Percentiles rank a stretch among this genome's conserved stretches.
These are phyloP conservation scores for Scutellaria galericulata DNA, from an alignment of 257 asterid species.

Conservation along the genomic window DNA sequence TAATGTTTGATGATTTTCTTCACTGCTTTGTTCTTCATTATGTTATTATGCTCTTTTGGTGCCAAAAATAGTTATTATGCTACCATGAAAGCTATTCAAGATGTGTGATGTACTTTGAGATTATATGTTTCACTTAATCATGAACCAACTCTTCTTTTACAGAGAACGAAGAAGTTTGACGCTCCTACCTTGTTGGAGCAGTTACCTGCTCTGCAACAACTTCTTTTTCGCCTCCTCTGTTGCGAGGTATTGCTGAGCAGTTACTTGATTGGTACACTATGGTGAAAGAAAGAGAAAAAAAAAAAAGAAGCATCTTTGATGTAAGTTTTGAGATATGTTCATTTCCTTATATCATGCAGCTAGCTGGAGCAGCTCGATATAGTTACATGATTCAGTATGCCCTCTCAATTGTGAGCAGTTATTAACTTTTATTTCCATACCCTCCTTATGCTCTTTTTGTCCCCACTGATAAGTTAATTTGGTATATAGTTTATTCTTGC, in stretches of 20 bases:
- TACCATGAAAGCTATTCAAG: conserved; percentile 7
- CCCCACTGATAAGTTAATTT: conserved; percentile 18
- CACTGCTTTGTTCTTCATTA: background rate
- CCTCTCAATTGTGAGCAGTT: conserved; percentile 69
- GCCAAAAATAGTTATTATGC: background rate
- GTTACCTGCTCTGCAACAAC: conserved; percentile 68
- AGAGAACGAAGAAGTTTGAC: conserved; percentile 69
- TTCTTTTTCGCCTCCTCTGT: conserved; percentile 74
- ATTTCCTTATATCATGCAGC: conserved; percentile 54
- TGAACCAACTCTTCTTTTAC: conserved; percentile 30
- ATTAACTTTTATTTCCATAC: conserved; percentile 1
- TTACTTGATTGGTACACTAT: background rate
- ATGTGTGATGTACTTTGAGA: conserved; percentile 2
- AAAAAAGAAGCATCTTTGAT: background rate
- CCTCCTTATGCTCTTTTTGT: background rate
- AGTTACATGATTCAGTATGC: conserved; percentile 75
- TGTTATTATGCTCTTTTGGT: background rate
- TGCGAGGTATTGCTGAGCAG: conserved; percentile 57
- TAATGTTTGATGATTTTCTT: background rate
- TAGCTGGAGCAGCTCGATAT: conserved; percentile 60
- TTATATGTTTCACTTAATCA: conserved; percentile 1
- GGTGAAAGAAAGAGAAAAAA: background rate
- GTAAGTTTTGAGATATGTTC: conserved; percentile 23
- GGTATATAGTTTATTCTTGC: conserved; percentile 25
- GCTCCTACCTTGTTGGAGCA: conserved; percentile 64